Percentiles rank a stretch among this genome's conserved stretches.
These are phyloP conservation scores for Colletotrichum shisoi DNA, from an alignment of 2,329 filamentous ascomycete genomes.

Conservation along the genomic window DNA sequence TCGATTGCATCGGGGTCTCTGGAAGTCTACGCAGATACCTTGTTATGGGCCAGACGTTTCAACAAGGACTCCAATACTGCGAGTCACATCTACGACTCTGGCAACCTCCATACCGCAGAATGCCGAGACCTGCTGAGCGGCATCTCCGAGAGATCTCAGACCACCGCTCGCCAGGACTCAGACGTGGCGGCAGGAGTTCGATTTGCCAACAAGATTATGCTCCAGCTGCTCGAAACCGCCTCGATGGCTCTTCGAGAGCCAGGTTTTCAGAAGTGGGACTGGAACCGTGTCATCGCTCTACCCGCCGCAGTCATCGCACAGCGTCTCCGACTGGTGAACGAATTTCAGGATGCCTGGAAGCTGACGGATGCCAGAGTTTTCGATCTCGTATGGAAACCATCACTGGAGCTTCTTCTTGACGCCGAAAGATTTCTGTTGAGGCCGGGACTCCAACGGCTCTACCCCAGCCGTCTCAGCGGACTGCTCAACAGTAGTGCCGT, in stretches of 20 bases:
- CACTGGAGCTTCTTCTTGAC: slow-evolving; percentile 5
- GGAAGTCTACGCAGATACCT: slow-evolving; percentile 41
- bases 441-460: slow-evolving; percentile 1
- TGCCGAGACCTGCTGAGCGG: slow-evolving; percentile 7
- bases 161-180: not conserved
- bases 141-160: not conserved
- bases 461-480: not conserved
- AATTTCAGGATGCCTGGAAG: not conserved
- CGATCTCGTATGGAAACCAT: slow-evolving; percentile 12
- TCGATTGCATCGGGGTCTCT: slow-evolving; percentile 43
- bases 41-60: slow-evolving; percentile 46
- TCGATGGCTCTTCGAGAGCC: slow-evolving; percentile 20
- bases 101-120: not conserved
- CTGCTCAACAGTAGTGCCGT: not conserved
- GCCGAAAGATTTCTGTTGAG: slow-evolving; percentile 6
- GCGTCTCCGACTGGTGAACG: slow-evolving; percentile 8
- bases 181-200: not conserved
- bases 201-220: slow-evolving; percentile 11
- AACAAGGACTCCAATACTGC: slow-evolving; percentile 43
- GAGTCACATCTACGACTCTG: slow-evolving; percentile 39
- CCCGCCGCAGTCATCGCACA: slow-evolving; percentile 5
- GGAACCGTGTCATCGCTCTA: slow-evolving; percentile 1
- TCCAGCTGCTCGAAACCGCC: slow-evolving; percentile 24
- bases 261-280: slow-evolving; percentile 14
- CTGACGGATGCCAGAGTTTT: slow-evolving; percentile 8